These are phyloP conservation scores for Yarrowia keelungensis DNA, from an alignment of 805 yeast species.

Conservation along the genomic window DNA sequence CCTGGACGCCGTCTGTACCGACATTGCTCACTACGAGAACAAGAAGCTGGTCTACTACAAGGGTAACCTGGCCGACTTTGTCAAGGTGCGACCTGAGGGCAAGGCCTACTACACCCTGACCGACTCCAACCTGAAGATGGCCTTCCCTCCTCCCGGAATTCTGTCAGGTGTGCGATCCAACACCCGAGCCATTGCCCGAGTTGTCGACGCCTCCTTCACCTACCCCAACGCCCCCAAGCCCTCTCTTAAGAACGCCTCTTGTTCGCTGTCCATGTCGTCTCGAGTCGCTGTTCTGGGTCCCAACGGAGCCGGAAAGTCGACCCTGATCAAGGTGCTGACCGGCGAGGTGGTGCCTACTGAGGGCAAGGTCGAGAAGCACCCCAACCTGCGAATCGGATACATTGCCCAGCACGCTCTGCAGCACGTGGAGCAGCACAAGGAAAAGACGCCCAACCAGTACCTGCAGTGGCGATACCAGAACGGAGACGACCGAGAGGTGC, in stretches of 20 bases:
- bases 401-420: slow-evolving; percentile 98
- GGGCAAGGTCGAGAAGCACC: slow-evolving; percentile 97
- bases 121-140: slow-evolving; percentile 93
- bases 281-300: slow-evolving; percentile 97
- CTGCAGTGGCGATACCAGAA: slow-evolving; percentile 97
- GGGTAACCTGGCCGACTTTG: slow-evolving; percentile 94
- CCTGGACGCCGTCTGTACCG: slow-evolving; percentile 94
- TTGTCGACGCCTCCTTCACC: slow-evolving; percentile 82
- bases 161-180: slow-evolving; percentile 95
- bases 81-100: slow-evolving; percentile 92
- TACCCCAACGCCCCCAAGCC: slow-evolving; percentile 92
- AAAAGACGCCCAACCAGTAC: slow-evolving; percentile 96
- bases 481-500: slow-evolving; percentile 97
- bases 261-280: slow-evolving; percentile 93
- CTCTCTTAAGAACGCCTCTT: slow-evolving; percentile 76
- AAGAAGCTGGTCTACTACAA: slow-evolving; percentile 93
- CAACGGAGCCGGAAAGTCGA: slow-evolving; percentile 98
- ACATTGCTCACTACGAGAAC: slow-evolving; percentile 94
- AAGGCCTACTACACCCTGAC: slow-evolving; percentile 93
- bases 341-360: slow-evolving; percentile 86
- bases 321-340: slow-evolving; percentile 89
- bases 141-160: slow-evolving; percentile 98
- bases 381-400: slow-evolving; percentile 96
- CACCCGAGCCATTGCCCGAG: slow-evolving; percentile 90
- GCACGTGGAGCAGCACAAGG: slow-evolving; percentile 96